Conservation (phyloP, 768 basidiomycete species). For the Psilocybe sp. region DNA sequence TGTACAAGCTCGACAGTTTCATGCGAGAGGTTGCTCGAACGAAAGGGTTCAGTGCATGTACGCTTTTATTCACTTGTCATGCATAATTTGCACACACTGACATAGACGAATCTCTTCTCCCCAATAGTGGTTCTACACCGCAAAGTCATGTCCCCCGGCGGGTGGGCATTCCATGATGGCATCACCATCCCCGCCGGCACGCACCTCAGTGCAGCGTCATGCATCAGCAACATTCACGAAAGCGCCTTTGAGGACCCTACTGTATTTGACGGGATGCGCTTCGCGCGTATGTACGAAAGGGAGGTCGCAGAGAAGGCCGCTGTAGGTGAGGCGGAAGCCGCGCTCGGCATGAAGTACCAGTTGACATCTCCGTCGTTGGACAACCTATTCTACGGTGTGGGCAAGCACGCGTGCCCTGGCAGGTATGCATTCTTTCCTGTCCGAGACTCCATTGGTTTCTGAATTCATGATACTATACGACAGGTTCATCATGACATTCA, state of each 20-base stretch:
- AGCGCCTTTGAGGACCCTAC: not conserved
- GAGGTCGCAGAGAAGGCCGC: not conserved
- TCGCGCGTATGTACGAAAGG: not conserved
- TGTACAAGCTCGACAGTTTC: conserved; percentile 3
- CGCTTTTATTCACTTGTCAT: too few relatives aligned
- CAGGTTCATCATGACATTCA: not conserved
- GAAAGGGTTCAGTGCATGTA: not conserved
- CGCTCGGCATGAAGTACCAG: not conserved
- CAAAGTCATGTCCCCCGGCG: too few relatives aligned
- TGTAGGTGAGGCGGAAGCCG: too few relatives aligned
- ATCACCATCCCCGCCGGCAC: not conserved
- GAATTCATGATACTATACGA: not conserved
- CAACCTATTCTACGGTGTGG: not conserved
- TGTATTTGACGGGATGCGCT: not conserved
- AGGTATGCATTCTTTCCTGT: not conserved
- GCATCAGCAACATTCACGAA: not conserved
- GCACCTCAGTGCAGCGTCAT: not conserved
- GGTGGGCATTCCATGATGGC: too few relatives aligned
- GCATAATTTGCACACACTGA: too few relatives aligned
- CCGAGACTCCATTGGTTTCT: not conserved
- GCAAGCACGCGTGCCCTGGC: conserved; percentile 1
- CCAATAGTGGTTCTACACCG: too few relatives aligned
- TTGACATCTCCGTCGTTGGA: not conserved
- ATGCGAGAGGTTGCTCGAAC: not conserved
- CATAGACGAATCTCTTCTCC: too few relatives aligned